phyloP scores from a whole-genome alignment of 208 protist genomes.

The Porcisia deanei region DNA sequence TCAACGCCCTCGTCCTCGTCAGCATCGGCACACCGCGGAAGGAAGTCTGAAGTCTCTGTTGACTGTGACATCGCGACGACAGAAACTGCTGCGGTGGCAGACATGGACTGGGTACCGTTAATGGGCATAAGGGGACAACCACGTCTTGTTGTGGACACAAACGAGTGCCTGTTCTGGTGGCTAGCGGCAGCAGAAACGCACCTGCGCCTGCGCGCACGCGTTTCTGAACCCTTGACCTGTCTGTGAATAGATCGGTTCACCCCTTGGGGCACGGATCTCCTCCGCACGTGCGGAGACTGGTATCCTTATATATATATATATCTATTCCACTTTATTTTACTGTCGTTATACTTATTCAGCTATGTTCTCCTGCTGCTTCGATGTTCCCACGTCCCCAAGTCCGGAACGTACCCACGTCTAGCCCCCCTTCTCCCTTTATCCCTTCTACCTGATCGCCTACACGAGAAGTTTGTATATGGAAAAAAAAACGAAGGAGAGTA shows the following conservation, averaged over 20 bases:
- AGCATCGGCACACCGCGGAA: neutral
- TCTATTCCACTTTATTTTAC: constrained; percentile 2
- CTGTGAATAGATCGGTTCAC: neutral
- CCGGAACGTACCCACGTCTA: neutral
- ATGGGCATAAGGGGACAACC: constrained; percentile 43
- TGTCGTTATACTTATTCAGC: neutral
- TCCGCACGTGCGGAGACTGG: neutral
- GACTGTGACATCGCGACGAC: neutral
- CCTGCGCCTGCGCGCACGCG: constrained; percentile 28
- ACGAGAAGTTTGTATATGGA: no score
- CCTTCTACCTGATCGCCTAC: no score
- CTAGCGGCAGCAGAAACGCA: constrained; percentile 58
- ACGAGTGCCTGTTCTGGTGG: constrained; percentile 65
- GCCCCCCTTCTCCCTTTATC: neutral
- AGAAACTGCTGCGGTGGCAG: neutral
- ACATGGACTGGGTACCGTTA: constrained; percentile 6
- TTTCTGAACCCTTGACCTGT: neutral
- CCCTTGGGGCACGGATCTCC: neutral
- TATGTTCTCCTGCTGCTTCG: constrained; percentile 8
- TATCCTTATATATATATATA: neutral
- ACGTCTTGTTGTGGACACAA: constrained; percentile 42
- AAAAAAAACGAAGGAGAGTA: no score
- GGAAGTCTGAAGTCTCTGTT: neutral
- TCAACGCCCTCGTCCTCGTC: neutral
- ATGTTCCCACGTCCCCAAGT: neutral